These are phyloP conservation scores for Hortiboletus rubellus DNA, from an alignment of 1,284 basidiomycete species.

Conservation along the genomic window DNA sequence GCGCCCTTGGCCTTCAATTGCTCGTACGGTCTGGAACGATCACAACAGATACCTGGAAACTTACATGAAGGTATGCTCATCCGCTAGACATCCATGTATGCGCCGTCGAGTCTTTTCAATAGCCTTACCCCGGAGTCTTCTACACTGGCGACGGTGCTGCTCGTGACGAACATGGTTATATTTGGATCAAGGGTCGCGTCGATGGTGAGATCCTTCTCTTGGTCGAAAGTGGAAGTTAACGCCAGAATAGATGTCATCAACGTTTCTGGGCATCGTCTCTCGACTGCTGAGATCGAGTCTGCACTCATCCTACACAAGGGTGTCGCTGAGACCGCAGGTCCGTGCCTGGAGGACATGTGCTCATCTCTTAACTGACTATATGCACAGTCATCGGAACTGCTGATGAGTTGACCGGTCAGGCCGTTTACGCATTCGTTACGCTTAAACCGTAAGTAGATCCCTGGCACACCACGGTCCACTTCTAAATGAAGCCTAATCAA, in stretches of 20 bases:
- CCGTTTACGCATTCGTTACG: slow-evolving; percentile 84
- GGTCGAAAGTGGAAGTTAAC: slow-evolving; percentile 1
- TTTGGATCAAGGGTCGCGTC: slow-evolving; percentile 97
- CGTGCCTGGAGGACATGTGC: slow-evolving; percentile 15
- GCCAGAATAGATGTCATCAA: slow-evolving; percentile 76
- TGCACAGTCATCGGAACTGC: slow-evolving; percentile 76
- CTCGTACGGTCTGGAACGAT: slow-evolving; percentile 91
- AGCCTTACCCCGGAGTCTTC: slow-evolving; percentile 86
- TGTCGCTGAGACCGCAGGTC: slow-evolving; percentile 90
- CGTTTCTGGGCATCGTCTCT: slow-evolving; percentile 95
- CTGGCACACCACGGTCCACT: background rate
- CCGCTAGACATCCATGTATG: background rate
- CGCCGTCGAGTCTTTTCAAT: slow-evolving; percentile 5
- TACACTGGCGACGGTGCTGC: slow-evolving; percentile 97
- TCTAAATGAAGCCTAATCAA: slow-evolving; percentile 27
- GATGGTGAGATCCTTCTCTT: slow-evolving; percentile 66
- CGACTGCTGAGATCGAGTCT: slow-evolving; percentile 97
- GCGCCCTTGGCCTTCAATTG: slow-evolving; percentile 94
- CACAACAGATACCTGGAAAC: slow-evolving; percentile 92
- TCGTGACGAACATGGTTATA: slow-evolving; percentile 94
- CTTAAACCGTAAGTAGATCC: slow-evolving; percentile 64
- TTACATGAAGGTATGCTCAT: slow-evolving; percentile 72
- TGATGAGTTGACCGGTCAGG: slow-evolving; percentile 88
- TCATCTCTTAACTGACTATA: slow-evolving; percentile 1
- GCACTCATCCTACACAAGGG: slow-evolving; percentile 93